phyloP scores from a whole-genome alignment of 192 early-diverging fungal genomes.

The Podila horticola region DNA sequence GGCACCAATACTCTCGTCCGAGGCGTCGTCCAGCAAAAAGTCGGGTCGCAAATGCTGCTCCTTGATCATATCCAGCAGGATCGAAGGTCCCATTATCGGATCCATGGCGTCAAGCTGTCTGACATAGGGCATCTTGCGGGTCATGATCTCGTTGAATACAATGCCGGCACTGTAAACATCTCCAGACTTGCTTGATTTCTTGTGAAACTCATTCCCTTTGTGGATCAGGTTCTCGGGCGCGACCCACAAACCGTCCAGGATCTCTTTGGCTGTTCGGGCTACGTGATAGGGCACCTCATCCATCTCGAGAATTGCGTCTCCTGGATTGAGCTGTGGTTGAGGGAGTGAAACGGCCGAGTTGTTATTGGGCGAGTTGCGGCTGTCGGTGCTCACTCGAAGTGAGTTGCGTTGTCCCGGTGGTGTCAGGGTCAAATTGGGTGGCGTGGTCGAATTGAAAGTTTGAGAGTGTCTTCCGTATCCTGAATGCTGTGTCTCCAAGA shows the following conservation, averaged over 20 bases:
- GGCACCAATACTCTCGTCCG: slow-evolving; percentile 41
- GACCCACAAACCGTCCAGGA: slow-evolving; percentile 35
- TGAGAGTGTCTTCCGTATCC: slow-evolving; percentile 4
- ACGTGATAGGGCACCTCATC: slow-evolving; percentile 1
- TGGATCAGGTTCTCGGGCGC: slow-evolving; percentile 39
- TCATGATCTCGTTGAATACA: slow-evolving; percentile 60
- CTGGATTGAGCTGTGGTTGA: background rate
- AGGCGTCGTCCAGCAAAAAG: slow-evolving; percentile 43
- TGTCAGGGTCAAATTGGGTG: background rate
- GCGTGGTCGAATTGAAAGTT: too few species aligned
- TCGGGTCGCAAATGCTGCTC: slow-evolving; percentile 34
- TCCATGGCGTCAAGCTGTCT: slow-evolving; percentile 14
- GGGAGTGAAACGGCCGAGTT: background rate
- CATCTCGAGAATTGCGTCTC: slow-evolving; percentile 19
- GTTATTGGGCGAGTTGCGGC: background rate
- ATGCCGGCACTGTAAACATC: slow-evolving; percentile 53
- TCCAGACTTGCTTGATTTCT: slow-evolving; percentile 3
- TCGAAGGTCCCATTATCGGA: background rate
- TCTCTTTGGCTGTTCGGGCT: slow-evolving; percentile 12
- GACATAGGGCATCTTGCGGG: slow-evolving; percentile 50
- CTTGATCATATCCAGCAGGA: slow-evolving; percentile 32
- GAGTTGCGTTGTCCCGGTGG: background rate
- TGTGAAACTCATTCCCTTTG: slow-evolving; percentile 5
- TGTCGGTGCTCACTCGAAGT: background rate
- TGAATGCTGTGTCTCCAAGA: slow-evolving; percentile 30